These are phyloP conservation scores for Cerioporus squamosus DNA, from an alignment of 1,284 basidiomycete genomes.

Conservation along the genomic window DNA sequence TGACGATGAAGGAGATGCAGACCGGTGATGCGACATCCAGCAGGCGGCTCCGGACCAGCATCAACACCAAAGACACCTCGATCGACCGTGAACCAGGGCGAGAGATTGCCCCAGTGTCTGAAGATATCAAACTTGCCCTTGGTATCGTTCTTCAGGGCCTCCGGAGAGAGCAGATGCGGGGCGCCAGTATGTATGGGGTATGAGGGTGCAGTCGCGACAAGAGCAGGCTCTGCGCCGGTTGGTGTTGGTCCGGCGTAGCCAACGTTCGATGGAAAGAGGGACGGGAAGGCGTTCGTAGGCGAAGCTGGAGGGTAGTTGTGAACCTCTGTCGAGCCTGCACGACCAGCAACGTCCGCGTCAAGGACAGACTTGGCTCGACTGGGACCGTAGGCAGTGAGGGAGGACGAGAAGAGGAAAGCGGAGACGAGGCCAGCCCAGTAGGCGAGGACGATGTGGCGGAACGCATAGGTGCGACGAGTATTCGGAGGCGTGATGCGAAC, in stretches of 20 bases:
- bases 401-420: not conserved
- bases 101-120: constrained; percentile 82
- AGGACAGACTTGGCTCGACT: not conserved
- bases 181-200: constrained; percentile 77
- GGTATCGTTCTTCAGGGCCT: constrained; percentile 16
- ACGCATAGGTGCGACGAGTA: too few relatives aligned
- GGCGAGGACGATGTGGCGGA: constrained; percentile 4
- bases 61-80: constrained; percentile 72
- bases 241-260: constrained; percentile 85
- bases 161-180: constrained; percentile 66
- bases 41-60: constrained; percentile 70
- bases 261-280: constrained; percentile 74
- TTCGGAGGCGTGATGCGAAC: too few relatives aligned
- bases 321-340: constrained; percentile 67
- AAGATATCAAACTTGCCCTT: constrained; percentile 62
- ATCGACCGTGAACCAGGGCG: constrained; percentile 82
- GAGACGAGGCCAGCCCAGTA: constrained; percentile 3
- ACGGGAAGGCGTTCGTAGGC: constrained; percentile 71
- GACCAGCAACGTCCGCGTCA: constrained; percentile 42
- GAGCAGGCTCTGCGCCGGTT: constrained; percentile 83
- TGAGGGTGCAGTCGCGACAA: constrained; percentile 77
- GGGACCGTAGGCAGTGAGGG: not conserved
- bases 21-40: constrained; percentile 71
- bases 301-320: constrained; percentile 71
- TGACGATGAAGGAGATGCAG: constrained; percentile 81